Evolutionary conservation across 2,329 filamentous ascomycete species (phyloP).

Genomic region (Lachnellula hyalina): DNA sequence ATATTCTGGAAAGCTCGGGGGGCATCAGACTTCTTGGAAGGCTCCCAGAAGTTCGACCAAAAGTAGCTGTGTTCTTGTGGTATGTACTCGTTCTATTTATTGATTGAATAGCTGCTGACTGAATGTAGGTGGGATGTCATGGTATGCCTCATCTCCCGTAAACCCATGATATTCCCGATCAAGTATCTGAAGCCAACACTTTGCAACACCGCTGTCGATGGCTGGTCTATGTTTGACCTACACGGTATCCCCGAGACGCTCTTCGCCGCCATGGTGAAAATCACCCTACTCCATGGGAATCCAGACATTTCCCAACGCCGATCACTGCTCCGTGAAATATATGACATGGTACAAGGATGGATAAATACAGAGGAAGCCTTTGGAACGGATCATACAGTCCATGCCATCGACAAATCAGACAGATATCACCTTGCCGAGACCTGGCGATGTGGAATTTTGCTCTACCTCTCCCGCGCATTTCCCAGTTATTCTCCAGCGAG

Average conservation of each 20-base stretch:
- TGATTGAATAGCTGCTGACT: not conserved
- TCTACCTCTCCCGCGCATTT: not conserved
- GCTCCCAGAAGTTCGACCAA: not conserved
- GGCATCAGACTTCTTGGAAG: not conserved
- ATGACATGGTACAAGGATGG: not conserved
- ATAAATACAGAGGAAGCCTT: not conserved
- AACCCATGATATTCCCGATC: not conserved
- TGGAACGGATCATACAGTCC: not conserved
- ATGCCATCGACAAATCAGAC: not conserved
- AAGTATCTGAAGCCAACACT: not conserved
- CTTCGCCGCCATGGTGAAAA: not conserved
- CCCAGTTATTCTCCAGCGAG: not conserved
- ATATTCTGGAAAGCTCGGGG: not conserved
- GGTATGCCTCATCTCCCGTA: not conserved
- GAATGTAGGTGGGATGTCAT: not conserved
- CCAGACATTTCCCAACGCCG: not conserved
- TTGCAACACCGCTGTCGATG: not conserved
- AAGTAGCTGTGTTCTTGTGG: not conserved
- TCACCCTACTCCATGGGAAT: not conserved
- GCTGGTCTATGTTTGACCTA: not conserved
- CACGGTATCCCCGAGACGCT: not conserved
- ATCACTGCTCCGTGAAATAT: not conserved
- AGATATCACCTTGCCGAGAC: not conserved
- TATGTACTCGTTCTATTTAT: not conserved
- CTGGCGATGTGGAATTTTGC: not conserved